These are phyloP conservation scores for Magnolia officinalis DNA, from an alignment of 164 flowering plant species.

Conservation along the genomic window DNA sequence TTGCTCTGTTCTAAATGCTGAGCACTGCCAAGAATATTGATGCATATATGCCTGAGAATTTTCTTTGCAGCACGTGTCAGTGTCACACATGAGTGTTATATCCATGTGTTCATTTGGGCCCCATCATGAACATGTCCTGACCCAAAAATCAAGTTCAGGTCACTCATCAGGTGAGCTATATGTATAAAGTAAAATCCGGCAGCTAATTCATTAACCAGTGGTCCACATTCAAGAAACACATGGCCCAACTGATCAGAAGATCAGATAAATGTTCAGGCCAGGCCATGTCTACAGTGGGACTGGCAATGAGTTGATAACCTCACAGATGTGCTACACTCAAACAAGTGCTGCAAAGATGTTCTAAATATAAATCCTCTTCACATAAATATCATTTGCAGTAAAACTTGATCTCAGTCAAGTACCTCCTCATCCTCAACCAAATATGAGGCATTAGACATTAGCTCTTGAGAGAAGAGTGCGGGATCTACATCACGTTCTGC, in stretches of 20 bases:
- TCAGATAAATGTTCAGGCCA: too few species aligned
- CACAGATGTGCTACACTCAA: too few species aligned
- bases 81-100: too few species aligned
- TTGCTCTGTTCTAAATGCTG: background rate
- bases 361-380: background rate
- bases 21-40: background rate
- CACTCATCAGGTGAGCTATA: background rate
- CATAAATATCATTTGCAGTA: background rate
- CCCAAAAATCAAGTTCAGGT: background rate
- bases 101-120: background rate
- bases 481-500: slow-evolving; percentile 86
- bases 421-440: slow-evolving; percentile 69
- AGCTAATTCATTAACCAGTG: background rate
- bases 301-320: too few species aligned
- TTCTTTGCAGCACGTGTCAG: too few species aligned
- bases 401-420: slow-evolving; percentile 1
- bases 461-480: slow-evolving; percentile 64
- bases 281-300: too few species aligned
- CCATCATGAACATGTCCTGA: background rate
- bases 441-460: slow-evolving; percentile 64
- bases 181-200: too few species aligned
- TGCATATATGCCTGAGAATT: too few species aligned
- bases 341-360: too few species aligned
- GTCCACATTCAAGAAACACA: background rate
- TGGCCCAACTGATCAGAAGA: background rate